Evolutionary conservation across 768 basidiomycete species (phyloP).

Genomic region (Suillus variegatus): DNA sequence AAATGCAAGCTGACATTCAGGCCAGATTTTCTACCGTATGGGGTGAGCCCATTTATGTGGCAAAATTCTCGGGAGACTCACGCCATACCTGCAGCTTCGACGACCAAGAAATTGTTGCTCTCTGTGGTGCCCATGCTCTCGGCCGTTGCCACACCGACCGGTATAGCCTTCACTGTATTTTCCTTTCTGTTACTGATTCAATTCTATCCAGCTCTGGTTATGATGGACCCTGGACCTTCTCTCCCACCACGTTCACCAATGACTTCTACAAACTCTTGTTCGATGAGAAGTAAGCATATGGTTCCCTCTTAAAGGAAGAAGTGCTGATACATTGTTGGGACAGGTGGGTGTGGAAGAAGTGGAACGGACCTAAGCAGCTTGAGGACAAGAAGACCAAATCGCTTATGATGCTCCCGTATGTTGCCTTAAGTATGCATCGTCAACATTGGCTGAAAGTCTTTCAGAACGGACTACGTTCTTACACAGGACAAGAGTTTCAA

Average conservation of each 20-base stretch:
- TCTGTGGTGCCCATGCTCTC: slow-evolving; percentile 92
- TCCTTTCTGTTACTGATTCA: background rate
- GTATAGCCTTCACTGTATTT: slow-evolving; percentile 25
- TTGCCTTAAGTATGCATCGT: slow-evolving; percentile 15
- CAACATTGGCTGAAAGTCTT: background rate
- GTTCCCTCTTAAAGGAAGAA: background rate
- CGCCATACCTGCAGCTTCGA: slow-evolving; percentile 56
- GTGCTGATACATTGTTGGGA: background rate
- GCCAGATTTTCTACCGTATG: slow-evolving; percentile 72
- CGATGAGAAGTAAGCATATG: slow-evolving; percentile 66
- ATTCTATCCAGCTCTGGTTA: slow-evolving; percentile 60
- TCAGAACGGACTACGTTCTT: slow-evolving; percentile 84
- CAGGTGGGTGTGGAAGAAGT: slow-evolving; percentile 93
- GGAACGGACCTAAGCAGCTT: slow-evolving; percentile 91
- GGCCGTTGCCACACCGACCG: slow-evolving; percentile 91
- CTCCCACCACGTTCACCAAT: slow-evolving; percentile 85
- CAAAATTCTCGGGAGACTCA: background rate
- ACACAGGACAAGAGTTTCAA: slow-evolving; percentile 91
- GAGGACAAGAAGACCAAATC: slow-evolving; percentile 87
- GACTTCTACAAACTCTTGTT: slow-evolving; percentile 86
- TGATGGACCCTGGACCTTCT: slow-evolving; percentile 95
- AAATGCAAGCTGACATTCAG: background rate
- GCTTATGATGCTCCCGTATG: slow-evolving; percentile 96
- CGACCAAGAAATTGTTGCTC: slow-evolving; percentile 96
- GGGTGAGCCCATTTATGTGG: slow-evolving; percentile 38